A percentile compares a stretch with the other conserved stretches of the same genome.
These are phyloP conservation scores for Spathaspora girioi DNA, from an alignment of 805 yeast species.

Conservation along the genomic window DNA sequence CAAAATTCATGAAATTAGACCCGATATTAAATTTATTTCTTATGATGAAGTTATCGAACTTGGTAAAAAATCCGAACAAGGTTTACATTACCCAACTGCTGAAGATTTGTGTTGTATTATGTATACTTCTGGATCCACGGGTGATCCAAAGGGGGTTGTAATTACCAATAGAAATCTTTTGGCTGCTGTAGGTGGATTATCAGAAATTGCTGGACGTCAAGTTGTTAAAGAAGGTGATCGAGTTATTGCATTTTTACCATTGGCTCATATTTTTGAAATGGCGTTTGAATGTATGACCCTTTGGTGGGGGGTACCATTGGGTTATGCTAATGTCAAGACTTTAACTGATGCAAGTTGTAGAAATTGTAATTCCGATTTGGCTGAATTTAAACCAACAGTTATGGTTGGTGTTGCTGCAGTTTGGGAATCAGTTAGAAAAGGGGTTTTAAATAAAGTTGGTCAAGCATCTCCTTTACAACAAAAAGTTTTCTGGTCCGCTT, in stretches of 20 bases:
- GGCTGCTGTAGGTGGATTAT: constrained; percentile 84
- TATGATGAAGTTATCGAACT: constrained; percentile 60
- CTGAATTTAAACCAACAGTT: constrained; percentile 81
- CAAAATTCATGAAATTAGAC: constrained; percentile 61
- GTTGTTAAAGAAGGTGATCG: constrained; percentile 58
- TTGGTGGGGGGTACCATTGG: constrained; percentile 87
- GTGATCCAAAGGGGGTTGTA: constrained; percentile 82
- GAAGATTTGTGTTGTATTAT: constrained; percentile 69
- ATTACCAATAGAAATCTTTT: constrained; percentile 63
- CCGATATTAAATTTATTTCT: constrained; percentile 67
- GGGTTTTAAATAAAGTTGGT: constrained; percentile 72
- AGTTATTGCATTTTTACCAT: constrained; percentile 83
- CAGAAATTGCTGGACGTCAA: constrained; percentile 53
- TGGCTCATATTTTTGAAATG: constrained; percentile 94
- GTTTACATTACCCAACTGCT: constrained; percentile 47
- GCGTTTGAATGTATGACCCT: constrained; percentile 76
- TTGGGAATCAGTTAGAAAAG: constrained; percentile 95
- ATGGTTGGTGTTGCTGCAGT: constrained; percentile 99
- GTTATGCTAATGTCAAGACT: constrained; percentile 92
- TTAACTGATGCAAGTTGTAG: constrained; percentile 76
- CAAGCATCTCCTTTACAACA: constrained; percentile 64
- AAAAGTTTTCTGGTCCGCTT: constrained; percentile 87
- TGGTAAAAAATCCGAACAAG: constrained; percentile 51
- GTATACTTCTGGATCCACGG: constrained; percentile 88
- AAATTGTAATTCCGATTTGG: constrained; percentile 86